These are phyloP conservation scores for Mortierella sp. DNA, from an alignment of 371 early-diverging fungal genomes.

Conservation along the genomic window DNA sequence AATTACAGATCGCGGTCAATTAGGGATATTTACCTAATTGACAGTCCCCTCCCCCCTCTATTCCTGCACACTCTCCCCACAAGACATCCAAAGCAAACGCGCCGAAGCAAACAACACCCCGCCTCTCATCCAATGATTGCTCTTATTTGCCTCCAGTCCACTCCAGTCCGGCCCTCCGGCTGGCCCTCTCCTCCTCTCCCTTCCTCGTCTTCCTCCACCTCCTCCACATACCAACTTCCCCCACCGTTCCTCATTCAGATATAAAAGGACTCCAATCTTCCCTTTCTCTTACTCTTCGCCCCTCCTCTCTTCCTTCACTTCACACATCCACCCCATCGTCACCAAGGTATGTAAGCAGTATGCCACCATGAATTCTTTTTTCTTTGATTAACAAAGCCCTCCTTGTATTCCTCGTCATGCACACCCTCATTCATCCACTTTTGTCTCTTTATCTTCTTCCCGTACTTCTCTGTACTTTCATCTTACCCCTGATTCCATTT, in stretches of 20 bases:
- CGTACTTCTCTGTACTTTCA: not conserved
- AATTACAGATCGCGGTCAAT: not conserved
- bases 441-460: not conserved
- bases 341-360: not conserved
- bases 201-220: not conserved
- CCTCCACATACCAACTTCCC: not conserved
- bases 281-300: not conserved
- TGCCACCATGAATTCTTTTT: too few species aligned
- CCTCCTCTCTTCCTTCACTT: not conserved
- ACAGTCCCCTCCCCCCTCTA: not conserved
- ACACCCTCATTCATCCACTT: not conserved
- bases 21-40: not conserved
- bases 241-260: not conserved
- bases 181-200: not conserved
- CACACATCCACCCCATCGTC: not conserved
- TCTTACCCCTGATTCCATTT: not conserved
- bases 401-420: not conserved
- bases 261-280: not conserved
- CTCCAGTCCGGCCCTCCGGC: not conserved
- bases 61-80: not conserved
- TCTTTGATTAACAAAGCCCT: not conserved
- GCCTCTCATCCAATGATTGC: not conserved
- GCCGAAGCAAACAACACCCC: not conserved
- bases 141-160: not conserved
- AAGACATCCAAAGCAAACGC: not conserved